Evolutionary conservation across 305 asterid species (phyloP).

Genomic region (Fraxinus velutina): DNA sequence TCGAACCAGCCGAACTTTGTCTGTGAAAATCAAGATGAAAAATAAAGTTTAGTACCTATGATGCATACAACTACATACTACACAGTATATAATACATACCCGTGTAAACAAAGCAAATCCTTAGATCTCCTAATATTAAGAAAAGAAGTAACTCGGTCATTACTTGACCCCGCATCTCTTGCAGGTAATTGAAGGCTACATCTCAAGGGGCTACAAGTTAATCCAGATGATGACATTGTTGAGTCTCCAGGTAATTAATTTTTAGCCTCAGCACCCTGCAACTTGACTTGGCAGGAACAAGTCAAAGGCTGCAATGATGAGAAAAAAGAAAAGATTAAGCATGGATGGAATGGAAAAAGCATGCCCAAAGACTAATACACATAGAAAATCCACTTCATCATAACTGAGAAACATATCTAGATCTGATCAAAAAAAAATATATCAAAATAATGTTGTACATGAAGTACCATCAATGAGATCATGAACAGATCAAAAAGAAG

Average conservation of each 20-base stretch:
- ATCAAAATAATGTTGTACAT: not conserved
- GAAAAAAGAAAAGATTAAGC: not conserved
- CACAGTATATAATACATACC: slow-evolving; percentile 21
- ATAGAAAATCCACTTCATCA: not conserved
- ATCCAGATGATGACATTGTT: slow-evolving; percentile 55
- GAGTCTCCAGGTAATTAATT: slow-evolving; percentile 14
- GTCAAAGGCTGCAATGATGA: slow-evolving; percentile 24
- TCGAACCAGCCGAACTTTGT: slow-evolving; percentile 38
- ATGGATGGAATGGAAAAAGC: not conserved
- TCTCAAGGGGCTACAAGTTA: slow-evolving; percentile 55
- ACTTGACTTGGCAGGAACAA: slow-evolving; percentile 11
- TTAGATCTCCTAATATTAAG: slow-evolving; percentile 33
- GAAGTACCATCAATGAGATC: not conserved
- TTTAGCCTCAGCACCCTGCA: slow-evolving; percentile 24
- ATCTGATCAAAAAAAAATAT: not conserved
- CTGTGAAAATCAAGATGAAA: slow-evolving; percentile 29
- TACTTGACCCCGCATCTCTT: slow-evolving; percentile 39
- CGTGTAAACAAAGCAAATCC: slow-evolving; percentile 32
- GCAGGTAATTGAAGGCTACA: slow-evolving; percentile 45
- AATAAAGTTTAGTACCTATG: slow-evolving; percentile 17
- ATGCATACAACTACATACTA: not conserved
- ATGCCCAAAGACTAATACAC: not conserved
- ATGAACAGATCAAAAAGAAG: not conserved
- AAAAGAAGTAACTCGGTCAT: slow-evolving; percentile 35
- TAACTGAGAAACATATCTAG: not conserved